phyloP scores from a whole-genome alignment of 1,139 yeast genomes.

The Yamadazyma spencermartinsiae region DNA sequence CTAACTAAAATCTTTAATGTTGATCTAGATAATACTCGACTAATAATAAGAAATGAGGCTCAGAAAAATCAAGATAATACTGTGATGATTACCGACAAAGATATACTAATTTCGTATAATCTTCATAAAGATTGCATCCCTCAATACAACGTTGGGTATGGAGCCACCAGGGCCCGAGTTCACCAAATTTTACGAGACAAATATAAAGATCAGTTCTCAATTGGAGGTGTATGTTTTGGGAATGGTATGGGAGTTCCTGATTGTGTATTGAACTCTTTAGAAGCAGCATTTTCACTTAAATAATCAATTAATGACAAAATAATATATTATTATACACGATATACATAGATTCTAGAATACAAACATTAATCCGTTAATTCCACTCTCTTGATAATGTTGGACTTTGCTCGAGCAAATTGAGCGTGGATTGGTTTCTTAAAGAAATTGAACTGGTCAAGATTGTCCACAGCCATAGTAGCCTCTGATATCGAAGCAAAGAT shows the following conservation, averaged over 20 bases:
- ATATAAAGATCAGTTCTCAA: constrained; percentile 40
- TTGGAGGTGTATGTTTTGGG: constrained; percentile 85
- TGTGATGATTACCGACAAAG: constrained; percentile 25
- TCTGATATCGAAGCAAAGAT: constrained; percentile 49
- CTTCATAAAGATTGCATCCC: constrained; percentile 69
- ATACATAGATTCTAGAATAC: neutral
- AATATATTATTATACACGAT: neutral
- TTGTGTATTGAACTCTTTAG: constrained; percentile 66
- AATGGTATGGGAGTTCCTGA: constrained; percentile 90
- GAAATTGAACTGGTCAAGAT: constrained; percentile 48
- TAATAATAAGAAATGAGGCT: constrained; percentile 31
- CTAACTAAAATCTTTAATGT: constrained; percentile 52
- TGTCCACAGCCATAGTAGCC: constrained; percentile 54
- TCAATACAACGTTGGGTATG: constrained; percentile 75
- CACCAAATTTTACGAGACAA: constrained; percentile 20
- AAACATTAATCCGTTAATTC: constrained; percentile 2
- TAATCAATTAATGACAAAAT: constrained; percentile 1
- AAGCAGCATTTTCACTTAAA: constrained; percentile 43
- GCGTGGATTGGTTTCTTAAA: constrained; percentile 54
- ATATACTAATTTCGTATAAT: constrained; percentile 37
- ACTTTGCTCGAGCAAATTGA: constrained; percentile 9
- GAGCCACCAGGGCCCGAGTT: constrained; percentile 38
- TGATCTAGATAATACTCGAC: constrained; percentile 33
- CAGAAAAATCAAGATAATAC: constrained; percentile 21
- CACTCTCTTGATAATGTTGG: constrained; percentile 8